Percentiles rank a stretch among this genome's conserved stretches.
Conservation (phyloP, 1,139 yeast species). For the Kodamaea suecica region DNA sequence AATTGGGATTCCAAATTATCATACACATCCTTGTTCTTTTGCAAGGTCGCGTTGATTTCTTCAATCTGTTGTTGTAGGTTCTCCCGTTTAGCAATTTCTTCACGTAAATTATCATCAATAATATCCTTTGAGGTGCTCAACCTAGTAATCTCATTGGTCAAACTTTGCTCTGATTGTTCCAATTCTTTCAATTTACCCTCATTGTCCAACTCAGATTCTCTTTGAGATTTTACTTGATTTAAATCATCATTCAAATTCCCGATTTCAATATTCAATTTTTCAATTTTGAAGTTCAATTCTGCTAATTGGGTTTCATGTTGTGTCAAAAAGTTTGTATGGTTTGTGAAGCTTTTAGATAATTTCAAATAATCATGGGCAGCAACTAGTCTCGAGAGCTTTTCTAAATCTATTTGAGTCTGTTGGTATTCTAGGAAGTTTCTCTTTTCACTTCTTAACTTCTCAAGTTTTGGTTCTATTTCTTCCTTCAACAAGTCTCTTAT, state of each 20-base stretch:
- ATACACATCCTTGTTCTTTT: slow-evolving; percentile 27
- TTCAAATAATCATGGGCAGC: slow-evolving; percentile 71
- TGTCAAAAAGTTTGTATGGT: slow-evolving; percentile 37
- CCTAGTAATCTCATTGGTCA: slow-evolving; percentile 67
- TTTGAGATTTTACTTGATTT: slow-evolving; percentile 48
- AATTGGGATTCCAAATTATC: slow-evolving; percentile 35
- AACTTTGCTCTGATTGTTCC: slow-evolving; percentile 56
- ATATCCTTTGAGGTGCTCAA: slow-evolving; percentile 62
- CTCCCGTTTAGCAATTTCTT: slow-evolving; percentile 33
- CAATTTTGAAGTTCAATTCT: slow-evolving; percentile 36
- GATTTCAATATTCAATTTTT: slow-evolving; percentile 54
- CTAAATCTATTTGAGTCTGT: slow-evolving; percentile 77
- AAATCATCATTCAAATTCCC: slow-evolving; percentile 60
- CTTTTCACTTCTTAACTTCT: slow-evolving; percentile 76
- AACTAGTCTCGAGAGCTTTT: slow-evolving; percentile 67
- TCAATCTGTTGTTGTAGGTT: slow-evolving; percentile 19
- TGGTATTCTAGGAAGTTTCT: slow-evolving; percentile 82
- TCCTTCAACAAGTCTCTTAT: slow-evolving; percentile 70
- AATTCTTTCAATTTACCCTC: slow-evolving; percentile 62
- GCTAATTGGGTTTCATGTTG: slow-evolving; percentile 36
- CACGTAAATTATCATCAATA: slow-evolving; percentile 49
- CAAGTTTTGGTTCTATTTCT: slow-evolving; percentile 91
- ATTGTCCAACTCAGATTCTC: slow-evolving; percentile 58
- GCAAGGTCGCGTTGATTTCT: slow-evolving; percentile 21
- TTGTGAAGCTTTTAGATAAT: slow-evolving; percentile 39